A percentile compares a stretch with the other conserved stretches of the same genome.
These are phyloP conservation scores for Exophiala calicioides DNA, from an alignment of 2,329 filamentous ascomycete species.

Conservation along the genomic window DNA sequence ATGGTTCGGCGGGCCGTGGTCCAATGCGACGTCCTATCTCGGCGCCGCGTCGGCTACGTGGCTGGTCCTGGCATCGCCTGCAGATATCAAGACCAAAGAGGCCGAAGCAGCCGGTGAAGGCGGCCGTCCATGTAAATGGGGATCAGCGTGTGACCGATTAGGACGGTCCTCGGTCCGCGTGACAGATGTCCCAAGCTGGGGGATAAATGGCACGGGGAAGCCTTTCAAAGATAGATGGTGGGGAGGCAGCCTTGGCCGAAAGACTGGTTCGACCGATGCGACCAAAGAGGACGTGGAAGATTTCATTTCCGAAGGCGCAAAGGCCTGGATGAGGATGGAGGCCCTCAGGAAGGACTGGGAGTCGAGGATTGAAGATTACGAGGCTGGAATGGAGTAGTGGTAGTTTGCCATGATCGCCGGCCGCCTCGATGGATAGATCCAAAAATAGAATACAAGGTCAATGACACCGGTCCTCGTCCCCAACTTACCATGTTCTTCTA, in stretches of 20 bases:
- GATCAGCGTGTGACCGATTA: conserved; percentile 64
- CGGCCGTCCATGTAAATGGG: conserved; percentile 75
- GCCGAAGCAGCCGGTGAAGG: conserved; percentile 57
- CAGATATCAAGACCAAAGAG: conserved; percentile 41
- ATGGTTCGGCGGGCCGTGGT: conserved; percentile 84
- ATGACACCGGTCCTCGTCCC: not conserved
- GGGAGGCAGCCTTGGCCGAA: conserved; percentile 58
- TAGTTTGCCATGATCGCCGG: not conserved
- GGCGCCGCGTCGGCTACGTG: conserved; percentile 77
- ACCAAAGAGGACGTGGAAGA: conserved; percentile 61
- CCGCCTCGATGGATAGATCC: not conserved
- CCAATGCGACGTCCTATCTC: conserved; percentile 72
- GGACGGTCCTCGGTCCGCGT: conserved; percentile 62
- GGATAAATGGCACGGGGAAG: conserved; percentile 57
- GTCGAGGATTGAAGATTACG: conserved; percentile 44
- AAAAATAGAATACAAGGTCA: too few relatives aligned
- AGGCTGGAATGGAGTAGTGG: conserved; percentile 28
- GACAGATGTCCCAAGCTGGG: conserved; percentile 88
- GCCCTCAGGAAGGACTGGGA: conserved; percentile 68
- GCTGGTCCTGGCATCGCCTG: conserved; percentile 68
- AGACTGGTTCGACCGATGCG: conserved; percentile 57
- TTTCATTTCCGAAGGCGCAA: conserved; percentile 63
- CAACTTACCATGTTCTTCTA: conserved; percentile 9
- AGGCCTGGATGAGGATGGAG: conserved; percentile 73
- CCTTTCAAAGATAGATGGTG: conserved; percentile 29